A percentile compares a stretch with the other conserved stretches of the same genome.
Conservation (phyloP, 2,329 filamentous ascomycete species). For the Cadophora sp. region DNA sequence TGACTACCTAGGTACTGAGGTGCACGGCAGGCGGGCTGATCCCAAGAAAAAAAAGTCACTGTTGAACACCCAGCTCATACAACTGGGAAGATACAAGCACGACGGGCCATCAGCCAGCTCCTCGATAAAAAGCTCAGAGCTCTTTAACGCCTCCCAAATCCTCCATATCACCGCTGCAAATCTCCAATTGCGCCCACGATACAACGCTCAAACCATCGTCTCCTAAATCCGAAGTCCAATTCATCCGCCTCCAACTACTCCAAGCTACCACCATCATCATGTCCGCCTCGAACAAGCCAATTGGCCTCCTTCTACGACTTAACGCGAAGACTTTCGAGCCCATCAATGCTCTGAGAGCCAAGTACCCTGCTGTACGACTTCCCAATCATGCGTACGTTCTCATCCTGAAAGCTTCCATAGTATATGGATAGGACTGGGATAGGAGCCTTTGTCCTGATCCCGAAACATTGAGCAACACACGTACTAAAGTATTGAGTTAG, state of each 20-base stretch:
- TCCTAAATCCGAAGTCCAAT: neutral
- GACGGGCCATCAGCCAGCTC: neutral
- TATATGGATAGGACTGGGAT: no score
- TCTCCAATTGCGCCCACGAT: neutral
- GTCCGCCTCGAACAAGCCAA: neutral
- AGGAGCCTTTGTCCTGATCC: no score
- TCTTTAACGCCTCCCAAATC: neutral
- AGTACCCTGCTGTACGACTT: neutral
- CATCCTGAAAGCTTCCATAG: no score
- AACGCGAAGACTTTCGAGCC: conserved; percentile 4
- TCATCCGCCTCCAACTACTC: neutral
- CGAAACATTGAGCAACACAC: no score
- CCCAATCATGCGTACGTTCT: neutral
- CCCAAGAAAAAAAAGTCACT: conserved; percentile 2
- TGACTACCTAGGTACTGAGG: no score
- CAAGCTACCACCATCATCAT: neutral
- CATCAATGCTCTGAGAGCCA: conserved; percentile 10
- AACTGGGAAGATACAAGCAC: neutral
- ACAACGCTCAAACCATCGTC: neutral
- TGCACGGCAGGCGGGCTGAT: neutral
- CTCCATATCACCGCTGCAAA: neutral
- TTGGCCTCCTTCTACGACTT: neutral
- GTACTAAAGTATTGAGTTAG: no score
- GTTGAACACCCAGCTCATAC: neutral
- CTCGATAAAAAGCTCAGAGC: neutral